Evolutionary conservation across 192 early-diverging fungal genomes (phyloP).

Genomic region (Gaertneriomyces sp.): DNA sequence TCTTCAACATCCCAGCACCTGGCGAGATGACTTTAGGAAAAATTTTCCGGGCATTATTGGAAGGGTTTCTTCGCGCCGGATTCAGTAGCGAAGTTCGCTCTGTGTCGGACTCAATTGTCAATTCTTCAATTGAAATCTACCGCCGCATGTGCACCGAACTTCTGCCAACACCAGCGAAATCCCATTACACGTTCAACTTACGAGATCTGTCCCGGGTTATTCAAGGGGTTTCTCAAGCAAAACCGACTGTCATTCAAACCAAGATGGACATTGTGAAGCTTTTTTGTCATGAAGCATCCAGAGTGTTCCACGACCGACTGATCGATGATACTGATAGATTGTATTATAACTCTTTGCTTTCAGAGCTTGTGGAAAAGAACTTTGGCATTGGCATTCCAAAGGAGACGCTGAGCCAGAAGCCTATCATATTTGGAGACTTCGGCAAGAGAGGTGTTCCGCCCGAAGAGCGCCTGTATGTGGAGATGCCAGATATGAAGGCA

Average conservation of each 20-base stretch:
- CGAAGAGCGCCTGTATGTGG: constrained; percentile 55
- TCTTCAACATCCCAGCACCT: constrained; percentile 54
- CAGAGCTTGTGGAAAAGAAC: constrained; percentile 56
- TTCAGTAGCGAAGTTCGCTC: constrained; percentile 47
- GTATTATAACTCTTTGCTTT: constrained; percentile 54
- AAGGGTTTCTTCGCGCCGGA: constrained; percentile 53
- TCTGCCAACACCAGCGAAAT: constrained; percentile 58
- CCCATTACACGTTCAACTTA: constrained; percentile 62
- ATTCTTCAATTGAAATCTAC: constrained; percentile 56
- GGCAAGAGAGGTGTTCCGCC: constrained; percentile 51
- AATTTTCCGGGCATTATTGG: constrained; percentile 55
- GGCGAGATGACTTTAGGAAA: constrained; percentile 48
- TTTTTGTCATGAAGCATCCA: constrained; percentile 56
- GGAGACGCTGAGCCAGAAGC: constrained; percentile 46
- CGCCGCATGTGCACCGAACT: constrained; percentile 58
- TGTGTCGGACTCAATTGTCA: constrained; percentile 51
- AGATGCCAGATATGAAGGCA: constrained; percentile 53
- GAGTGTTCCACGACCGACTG: constrained; percentile 58
- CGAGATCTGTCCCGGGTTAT: constrained; percentile 58
- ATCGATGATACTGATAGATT: constrained; percentile 55
- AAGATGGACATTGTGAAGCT: constrained; percentile 51
- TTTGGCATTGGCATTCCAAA: constrained; percentile 49
- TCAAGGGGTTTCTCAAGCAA: constrained; percentile 53
- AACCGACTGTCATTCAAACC: constrained; percentile 33
- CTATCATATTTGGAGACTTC: constrained; percentile 62